Base-by-base conservation (phyloP, 768 basidiomycete species). In the Crepidotus variabilis region DNA sequence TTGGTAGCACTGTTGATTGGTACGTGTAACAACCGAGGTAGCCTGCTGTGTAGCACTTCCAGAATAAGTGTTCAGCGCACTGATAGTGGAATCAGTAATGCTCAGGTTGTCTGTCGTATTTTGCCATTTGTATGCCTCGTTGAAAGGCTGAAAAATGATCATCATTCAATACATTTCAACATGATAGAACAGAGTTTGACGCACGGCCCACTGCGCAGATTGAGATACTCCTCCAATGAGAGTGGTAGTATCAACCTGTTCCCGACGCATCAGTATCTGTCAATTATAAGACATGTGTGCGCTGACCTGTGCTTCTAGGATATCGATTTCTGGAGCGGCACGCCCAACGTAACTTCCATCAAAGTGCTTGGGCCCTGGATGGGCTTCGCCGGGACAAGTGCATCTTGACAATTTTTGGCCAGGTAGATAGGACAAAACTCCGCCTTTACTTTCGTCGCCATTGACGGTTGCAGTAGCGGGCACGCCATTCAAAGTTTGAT, bases 371-470 rank as follows among this genome's bases (percentile, higher is more conserved):
- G 93, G 93, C 2, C 93, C 93, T 34, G 93, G 93, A 69, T 95
- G 93, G 28, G 81, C 78, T 64, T 94, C 92, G 21, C 86, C 84
- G 0, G 74, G 62, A 67, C 94, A 96, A 0, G 94, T 95, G 69
- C 94, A 96, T 9, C 87, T 78, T n/a, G 88, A 90, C 16, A 95
- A 72, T 32, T 85, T 79, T 66, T 95, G 94, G 6, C 92, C 91
- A 1, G 86, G 86, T 18, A 94, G 81, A 67, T 79, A 92, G 4
- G 88, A 91, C 28, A 98, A 71, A 7, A 65, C 66, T n/a, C 65
- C 69, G 22, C 72, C 70, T 32, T 73, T 66, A 16, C 63, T 61
- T n/a, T 62, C 61, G 57, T 86, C 85, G 32, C 92, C 92, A 32
- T 78, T 77, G 24, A 76, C 73, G 1, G 79, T 75, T 0, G 91